Conservation (phyloP, 1,139 yeast species). For the Yamadazyma oceani region DNA sequence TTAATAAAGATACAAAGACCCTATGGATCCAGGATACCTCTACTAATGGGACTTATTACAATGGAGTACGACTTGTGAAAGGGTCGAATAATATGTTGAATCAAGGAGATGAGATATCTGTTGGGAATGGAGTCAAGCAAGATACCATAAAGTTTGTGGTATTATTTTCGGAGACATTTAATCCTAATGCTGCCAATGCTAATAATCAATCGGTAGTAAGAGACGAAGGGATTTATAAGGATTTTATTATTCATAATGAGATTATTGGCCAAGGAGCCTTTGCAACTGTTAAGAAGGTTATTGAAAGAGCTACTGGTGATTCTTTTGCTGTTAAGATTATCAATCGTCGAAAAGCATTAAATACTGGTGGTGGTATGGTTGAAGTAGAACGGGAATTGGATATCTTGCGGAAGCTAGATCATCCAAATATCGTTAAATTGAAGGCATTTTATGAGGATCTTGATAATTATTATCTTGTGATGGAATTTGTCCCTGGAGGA, state of each 20-base stretch:
- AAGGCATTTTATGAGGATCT: slow-evolving; percentile 84
- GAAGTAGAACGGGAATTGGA: slow-evolving; percentile 87
- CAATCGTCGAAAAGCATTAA: slow-evolving; percentile 72
- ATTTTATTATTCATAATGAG: slow-evolving; percentile 77
- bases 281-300: slow-evolving; percentile 90
- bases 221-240: slow-evolving; percentile 61
- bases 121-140: slow-evolving; percentile 80
- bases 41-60: slow-evolving; percentile 90
- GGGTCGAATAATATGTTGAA: slow-evolving; percentile 80
- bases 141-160: slow-evolving; percentile 79
- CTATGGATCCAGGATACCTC: slow-evolving; percentile 69
- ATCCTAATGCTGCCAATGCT: slow-evolving; percentile 39
- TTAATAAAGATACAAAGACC: slow-evolving; percentile 51
- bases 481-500: slow-evolving; percentile 98
- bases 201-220: slow-evolving; percentile 22
- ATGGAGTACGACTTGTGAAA: slow-evolving; percentile 69
- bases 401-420: slow-evolving; percentile 72
- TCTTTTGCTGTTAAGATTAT: slow-evolving; percentile 90
- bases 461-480: slow-evolving; percentile 78
- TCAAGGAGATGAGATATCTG: slow-evolving; percentile 90
- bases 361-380: slow-evolving; percentile 62
- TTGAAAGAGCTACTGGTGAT: slow-evolving; percentile 80
- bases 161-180: slow-evolving; percentile 49
- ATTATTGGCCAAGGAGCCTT: slow-evolving; percentile 96
- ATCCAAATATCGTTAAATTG: slow-evolving; percentile 79